phyloP scores from a whole-genome alignment of 2,329 filamentous ascomycete species.

The Cladobotryum mycophilum region DNA sequence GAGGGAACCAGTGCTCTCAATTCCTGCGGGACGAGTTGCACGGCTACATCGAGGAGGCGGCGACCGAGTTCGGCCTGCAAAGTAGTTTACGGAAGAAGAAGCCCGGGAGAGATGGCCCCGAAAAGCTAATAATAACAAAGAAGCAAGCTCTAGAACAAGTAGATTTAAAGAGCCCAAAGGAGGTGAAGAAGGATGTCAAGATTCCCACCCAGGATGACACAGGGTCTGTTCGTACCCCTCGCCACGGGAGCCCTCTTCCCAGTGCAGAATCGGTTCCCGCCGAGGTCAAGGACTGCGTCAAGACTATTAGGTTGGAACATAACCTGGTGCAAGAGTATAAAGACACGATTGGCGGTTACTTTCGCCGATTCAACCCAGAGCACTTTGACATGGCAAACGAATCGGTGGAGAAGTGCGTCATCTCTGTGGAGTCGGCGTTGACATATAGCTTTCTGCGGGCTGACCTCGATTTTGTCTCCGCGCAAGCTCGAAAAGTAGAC shows the following conservation, averaged over 20 bases:
- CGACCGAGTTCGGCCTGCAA: constrained; percentile 66
- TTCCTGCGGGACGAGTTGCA: constrained; percentile 83
- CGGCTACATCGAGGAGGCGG: constrained; percentile 79
- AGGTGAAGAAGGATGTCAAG: constrained; percentile 34
- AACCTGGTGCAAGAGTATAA: constrained; percentile 72
- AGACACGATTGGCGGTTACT: constrained; percentile 86
- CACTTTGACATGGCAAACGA: constrained; percentile 52
- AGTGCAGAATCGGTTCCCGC: constrained; percentile 41
- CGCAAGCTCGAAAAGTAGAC: constrained; percentile 77
- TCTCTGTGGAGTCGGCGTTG: constrained; percentile 70
- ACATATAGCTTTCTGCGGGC: constrained; percentile 91
- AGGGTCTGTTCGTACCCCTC: constrained; percentile 28
- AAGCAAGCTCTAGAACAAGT: constrained; percentile 28
- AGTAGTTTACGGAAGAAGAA: constrained; percentile 60
- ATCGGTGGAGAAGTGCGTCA: constrained; percentile 28
- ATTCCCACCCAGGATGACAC: constrained; percentile 26
- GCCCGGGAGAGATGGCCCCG: constrained; percentile 22
- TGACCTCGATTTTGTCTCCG: constrained; percentile 88
- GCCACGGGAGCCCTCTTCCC: constrained; percentile 31
- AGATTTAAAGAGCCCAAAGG: constrained; percentile 44
- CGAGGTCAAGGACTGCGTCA: constrained; percentile 48
- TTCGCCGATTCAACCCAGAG: constrained; percentile 78
- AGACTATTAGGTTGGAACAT: constrained; percentile 62
- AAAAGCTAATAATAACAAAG: constrained; percentile 17
- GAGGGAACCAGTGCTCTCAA: constrained; percentile 79